These are phyloP conservation scores for Pseudogymnoascus sp. DNA, from an alignment of 2,329 filamentous ascomycete species.

Conservation along the genomic window DNA sequence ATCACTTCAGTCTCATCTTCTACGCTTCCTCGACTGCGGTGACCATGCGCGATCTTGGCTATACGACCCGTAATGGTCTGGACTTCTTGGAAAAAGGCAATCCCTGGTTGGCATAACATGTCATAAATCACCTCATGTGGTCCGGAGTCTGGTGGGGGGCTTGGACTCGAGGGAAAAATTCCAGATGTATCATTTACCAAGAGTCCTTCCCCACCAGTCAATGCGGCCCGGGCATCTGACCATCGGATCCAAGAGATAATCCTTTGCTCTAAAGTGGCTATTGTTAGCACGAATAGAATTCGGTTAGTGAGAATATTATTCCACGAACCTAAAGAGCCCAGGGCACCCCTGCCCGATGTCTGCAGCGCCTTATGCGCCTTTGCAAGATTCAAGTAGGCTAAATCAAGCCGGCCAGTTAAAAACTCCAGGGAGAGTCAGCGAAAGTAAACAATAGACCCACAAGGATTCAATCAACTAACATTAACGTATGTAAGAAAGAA, in stretches of 20 bases:
- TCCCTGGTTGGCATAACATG: conserved; percentile 44
- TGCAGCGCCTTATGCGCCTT: conserved; percentile 7
- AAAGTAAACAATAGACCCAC: not conserved
- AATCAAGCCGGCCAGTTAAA: conserved; percentile 8
- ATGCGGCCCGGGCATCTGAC: conserved; percentile 4
- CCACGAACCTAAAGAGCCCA: conserved; percentile 4
- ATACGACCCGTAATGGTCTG: conserved; percentile 49
- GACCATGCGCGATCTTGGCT: conserved; percentile 47
- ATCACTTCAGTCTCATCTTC: conserved; percentile 51
- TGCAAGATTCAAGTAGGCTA: conserved; percentile 8
- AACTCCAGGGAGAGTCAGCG: conserved; percentile 1
- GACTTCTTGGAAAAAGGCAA: conserved; percentile 49
- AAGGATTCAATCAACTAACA: not conserved
- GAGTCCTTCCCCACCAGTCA: not conserved
- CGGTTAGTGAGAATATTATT: not conserved
- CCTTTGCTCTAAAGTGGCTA: not conserved
- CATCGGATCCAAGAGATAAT: conserved; percentile 5
- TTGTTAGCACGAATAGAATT: not conserved
- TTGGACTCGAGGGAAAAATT: not conserved
- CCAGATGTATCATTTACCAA: conserved; percentile 8
- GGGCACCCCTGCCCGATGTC: conserved; percentile 3
- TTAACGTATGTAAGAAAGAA: conserved; percentile 6
- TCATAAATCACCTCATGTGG: conserved; percentile 44
- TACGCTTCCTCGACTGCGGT: conserved; percentile 45
- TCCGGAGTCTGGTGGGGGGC: not conserved